A percentile compares a stretch with the other conserved stretches of the same genome.
These are phyloP conservation scores for Leishmania major DNA, from an alignment of 208 protist species.

Conservation along the genomic window DNA sequence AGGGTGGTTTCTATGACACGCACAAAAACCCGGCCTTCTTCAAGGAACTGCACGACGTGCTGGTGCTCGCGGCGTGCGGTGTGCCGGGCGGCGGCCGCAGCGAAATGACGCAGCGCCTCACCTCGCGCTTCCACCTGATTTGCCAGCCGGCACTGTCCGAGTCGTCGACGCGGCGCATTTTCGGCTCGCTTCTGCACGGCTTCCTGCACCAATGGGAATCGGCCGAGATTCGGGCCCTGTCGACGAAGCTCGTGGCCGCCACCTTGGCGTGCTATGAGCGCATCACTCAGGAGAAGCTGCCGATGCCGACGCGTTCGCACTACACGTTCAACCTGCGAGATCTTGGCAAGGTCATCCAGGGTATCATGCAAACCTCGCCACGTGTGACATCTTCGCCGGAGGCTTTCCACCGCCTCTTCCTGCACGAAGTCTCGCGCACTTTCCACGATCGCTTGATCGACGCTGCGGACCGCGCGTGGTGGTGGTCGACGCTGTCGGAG, in stretches of 20 bases:
- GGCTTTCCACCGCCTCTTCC: conserved; percentile 88
- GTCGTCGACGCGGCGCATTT: conserved; percentile 92
- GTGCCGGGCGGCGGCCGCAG: conserved; percentile 96
- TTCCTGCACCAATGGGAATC: conserved; percentile 78
- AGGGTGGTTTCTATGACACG: conserved; percentile 93
- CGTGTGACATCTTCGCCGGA: conserved; percentile 47
- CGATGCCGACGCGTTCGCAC: conserved; percentile 97
- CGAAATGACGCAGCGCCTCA: conserved; percentile 92
- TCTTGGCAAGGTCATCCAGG: conserved; percentile 97
- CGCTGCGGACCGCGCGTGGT: conserved; percentile 90
- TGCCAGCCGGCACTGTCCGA: conserved; percentile 93
- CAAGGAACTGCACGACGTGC: conserved; percentile 92
- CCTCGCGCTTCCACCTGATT: conserved; percentile 94
- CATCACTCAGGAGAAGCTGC: conserved; percentile 94
- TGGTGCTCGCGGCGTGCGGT: conserved; percentile 92
- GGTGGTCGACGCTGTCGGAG: conserved; percentile 78
- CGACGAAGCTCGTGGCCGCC: conserved; percentile 87
- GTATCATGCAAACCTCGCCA: conserved; percentile 91
- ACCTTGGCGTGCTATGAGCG: conserved; percentile 95
- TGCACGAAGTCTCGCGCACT: conserved; percentile 95
- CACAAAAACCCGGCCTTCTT: conserved; percentile 93
- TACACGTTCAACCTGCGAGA: conserved; percentile 99
- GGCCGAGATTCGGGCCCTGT: conserved; percentile 50
- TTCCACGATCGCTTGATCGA: conserved; percentile 98
- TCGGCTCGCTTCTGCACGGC: conserved; percentile 95